These are phyloP conservation scores for Medicago ruthenica DNA, from an alignment of 306 rosid species.

Conservation along the genomic window DNA sequence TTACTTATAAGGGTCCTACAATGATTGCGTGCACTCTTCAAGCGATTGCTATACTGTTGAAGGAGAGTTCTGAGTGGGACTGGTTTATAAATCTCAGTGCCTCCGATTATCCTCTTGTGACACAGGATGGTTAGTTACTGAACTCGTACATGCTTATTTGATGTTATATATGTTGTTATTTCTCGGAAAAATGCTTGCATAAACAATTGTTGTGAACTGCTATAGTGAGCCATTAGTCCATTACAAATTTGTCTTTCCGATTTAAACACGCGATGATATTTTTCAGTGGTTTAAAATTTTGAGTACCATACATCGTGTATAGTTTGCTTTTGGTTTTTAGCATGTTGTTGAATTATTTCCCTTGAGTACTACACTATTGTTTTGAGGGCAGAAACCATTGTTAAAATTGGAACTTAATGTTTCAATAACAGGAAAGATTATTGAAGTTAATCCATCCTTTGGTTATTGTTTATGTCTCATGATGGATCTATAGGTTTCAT, in stretches of 20 bases:
- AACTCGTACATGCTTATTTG: slow-evolving; percentile 31
- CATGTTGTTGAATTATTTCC: slow-evolving; percentile 16
- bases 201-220: neutral
- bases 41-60: slow-evolving; percentile 89
- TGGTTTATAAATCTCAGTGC: slow-evolving; percentile 99
- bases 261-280: slow-evolving; percentile 6
- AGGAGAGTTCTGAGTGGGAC: slow-evolving; percentile 73
- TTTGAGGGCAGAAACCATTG: slow-evolving; percentile 15
- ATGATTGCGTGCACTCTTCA: slow-evolving; percentile 99
- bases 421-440: slow-evolving; percentile 19
- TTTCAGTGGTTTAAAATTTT: slow-evolving; percentile 5
- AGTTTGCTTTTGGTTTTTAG: slow-evolving; percentile 34
- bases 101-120: slow-evolving; percentile 95
- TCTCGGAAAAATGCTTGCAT: slow-evolving; percentile 33
- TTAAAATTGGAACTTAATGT: slow-evolving; percentile 13
- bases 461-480: slow-evolving; percentile 17
- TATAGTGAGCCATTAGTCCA: neutral
- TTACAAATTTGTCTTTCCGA: slow-evolving; percentile 16
- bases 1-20: slow-evolving; percentile 96
- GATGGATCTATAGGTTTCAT: slow-evolving; percentile 6
- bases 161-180: slow-evolving; percentile 21
- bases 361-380: slow-evolving; percentile 30
- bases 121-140: slow-evolving; percentile 86
- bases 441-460: slow-evolving; percentile 30
- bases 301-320: slow-evolving; percentile 19